Conservation (phyloP, 345 rosid species). For the Diplotaxis tenuifolia region DNA sequence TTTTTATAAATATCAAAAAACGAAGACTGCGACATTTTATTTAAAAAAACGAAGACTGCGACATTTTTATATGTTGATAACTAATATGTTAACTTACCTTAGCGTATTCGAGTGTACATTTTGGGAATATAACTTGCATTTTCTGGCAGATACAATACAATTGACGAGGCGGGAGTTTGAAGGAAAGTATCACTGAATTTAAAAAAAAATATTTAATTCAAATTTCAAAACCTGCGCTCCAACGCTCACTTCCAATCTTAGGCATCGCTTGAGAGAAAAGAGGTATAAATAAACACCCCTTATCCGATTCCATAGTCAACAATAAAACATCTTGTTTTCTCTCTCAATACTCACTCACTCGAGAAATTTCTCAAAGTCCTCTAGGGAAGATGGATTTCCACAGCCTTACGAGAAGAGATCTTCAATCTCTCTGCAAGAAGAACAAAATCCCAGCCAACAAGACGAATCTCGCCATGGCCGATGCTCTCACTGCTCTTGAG, state of each 20-base stretch:
- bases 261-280: background rate
- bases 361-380: too few relatives aligned
- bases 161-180: background rate
- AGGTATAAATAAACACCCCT: constrained; percentile 18
- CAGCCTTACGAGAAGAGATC: constrained; percentile 71
- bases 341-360: background rate
- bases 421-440: constrained; percentile 89
- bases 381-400: constrained; percentile 69
- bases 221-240: constrained; percentile 44
- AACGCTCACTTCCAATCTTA: constrained; percentile 43
- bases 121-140: background rate
- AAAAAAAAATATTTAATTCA: background rate
- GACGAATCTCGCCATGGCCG: constrained; percentile 90
- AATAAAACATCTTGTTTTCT: constrained; percentile 28
- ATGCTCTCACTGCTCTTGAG: constrained; percentile 70
- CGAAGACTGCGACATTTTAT: too few relatives aligned
- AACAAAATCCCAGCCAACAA: constrained; percentile 87
- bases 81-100: background rate
- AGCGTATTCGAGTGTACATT: background rate
- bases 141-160: background rate
- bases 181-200: too few relatives aligned
- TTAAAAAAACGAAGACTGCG: too few relatives aligned
- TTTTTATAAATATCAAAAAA: too few relatives aligned
- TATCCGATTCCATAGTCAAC: background rate
- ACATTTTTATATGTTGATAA: background rate